phyloP scores from a whole-genome alignment of 345 rosid genomes.

The Gossypium turneri region DNA sequence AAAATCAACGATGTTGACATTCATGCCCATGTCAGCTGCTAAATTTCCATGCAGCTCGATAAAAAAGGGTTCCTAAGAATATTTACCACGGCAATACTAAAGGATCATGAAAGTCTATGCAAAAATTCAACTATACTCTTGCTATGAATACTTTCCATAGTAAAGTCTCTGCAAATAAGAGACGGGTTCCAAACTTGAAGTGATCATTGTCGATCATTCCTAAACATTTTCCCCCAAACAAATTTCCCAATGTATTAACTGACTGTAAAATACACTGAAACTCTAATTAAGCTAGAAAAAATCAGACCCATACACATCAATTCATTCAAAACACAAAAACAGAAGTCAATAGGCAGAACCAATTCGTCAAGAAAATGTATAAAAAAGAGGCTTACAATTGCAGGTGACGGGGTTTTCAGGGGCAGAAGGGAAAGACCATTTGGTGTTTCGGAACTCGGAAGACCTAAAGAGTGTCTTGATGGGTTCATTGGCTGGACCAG shows the following conservation, averaged over 20 bases:
- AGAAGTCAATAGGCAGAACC: not conserved
- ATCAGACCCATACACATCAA: not conserved
- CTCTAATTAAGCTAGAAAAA: not conserved
- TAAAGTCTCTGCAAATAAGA: not conserved
- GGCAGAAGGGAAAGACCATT: constrained; percentile 88
- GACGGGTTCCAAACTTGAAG: not conserved
- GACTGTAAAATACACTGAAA: not conserved
- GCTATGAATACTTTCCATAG: not conserved
- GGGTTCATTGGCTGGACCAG: constrained; percentile 89
- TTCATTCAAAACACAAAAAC: not conserved
- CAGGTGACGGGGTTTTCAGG: constrained; percentile 65
- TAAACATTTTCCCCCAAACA: not conserved
- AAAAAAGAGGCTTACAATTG: constrained; percentile 42
- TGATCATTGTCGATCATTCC: not conserved
- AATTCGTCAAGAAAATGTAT: not conserved
- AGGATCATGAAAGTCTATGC: not conserved
- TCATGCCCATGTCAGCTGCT: not conserved
- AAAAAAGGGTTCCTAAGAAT: not conserved
- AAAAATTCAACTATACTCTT: not conserved
- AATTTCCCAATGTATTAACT: not conserved
- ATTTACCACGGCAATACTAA: not conserved
- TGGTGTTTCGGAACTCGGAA: constrained; percentile 49
- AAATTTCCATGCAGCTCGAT: not conserved
- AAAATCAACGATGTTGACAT: not conserved
- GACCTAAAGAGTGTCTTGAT: constrained; percentile 64